Evolutionary conservation across 225 moss, liverwort and hornwort species (phyloP).

Genomic region (Marchantia polymorpha): DNA sequence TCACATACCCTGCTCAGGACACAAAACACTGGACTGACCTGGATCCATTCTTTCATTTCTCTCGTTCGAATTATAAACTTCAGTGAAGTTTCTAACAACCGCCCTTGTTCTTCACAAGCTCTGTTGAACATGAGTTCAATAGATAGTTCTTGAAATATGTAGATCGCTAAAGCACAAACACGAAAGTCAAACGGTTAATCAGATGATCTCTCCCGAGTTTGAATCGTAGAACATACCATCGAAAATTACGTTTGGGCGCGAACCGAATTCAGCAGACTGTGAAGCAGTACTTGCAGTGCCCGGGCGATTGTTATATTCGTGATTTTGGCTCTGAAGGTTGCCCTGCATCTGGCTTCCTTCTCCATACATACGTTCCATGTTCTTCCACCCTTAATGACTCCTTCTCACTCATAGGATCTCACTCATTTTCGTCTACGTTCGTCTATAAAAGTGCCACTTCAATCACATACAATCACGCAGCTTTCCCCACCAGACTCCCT

Average conservation of each 20-base stretch:
- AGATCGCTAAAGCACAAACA: not conserved
- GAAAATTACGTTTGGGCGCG: constrained; percentile 72
- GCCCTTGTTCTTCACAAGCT: not conserved
- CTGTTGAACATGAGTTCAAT: not conserved
- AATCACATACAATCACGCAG: too few relatives aligned
- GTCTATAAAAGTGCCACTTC: too few relatives aligned
- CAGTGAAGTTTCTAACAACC: not conserved
- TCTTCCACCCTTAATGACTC: constrained; percentile 10
- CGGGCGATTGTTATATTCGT: constrained; percentile 37
- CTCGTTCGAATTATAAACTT: not conserved
- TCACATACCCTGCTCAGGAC: not conserved
- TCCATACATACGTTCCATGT: constrained; percentile 38
- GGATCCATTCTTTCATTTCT: not conserved
- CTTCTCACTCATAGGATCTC: not conserved
- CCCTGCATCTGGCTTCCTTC: constrained; percentile 38
- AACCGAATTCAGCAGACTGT: constrained; percentile 32
- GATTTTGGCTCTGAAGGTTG: constrained; percentile 28
- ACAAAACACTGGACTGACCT: not conserved
- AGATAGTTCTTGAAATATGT: not conserved
- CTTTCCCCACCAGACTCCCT: too few relatives aligned
- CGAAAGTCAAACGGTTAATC: not conserved
- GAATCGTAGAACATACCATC: constrained; percentile 50
- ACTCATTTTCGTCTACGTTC: too few relatives aligned
- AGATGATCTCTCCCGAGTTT: not conserved
- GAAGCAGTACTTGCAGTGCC: constrained; percentile 31